A percentile compares a stretch with the other conserved stretches of the same genome.
Conservation (phyloP, 192 early-diverging fungal genomes). For the Phlyctochytrium bullatum region DNA sequence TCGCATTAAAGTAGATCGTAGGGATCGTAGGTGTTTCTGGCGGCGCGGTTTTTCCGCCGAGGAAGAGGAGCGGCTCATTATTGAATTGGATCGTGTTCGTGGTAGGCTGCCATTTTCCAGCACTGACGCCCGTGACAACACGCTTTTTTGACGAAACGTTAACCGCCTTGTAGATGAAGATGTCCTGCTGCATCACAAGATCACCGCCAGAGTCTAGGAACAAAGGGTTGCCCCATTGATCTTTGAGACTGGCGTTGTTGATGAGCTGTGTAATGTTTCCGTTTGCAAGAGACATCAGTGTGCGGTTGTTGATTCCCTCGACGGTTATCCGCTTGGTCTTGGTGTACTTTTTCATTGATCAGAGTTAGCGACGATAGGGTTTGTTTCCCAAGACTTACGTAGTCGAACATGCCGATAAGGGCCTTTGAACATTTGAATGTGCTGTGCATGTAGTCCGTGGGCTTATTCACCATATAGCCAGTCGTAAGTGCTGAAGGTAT, state of each 20-base stretch:
- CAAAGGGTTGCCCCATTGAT: background rate
- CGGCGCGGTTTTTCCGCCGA: conserved; percentile 2
- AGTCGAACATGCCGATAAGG: background rate
- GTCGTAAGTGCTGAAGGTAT: background rate
- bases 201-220: background rate
- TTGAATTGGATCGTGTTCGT: background rate
- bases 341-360: background rate
- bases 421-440: background rate
- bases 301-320: background rate
- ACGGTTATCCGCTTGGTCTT: background rate
- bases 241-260: background rate
- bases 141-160: background rate
- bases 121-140: background rate
- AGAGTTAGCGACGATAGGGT: background rate
- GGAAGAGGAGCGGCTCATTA: background rate
- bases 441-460: background rate
- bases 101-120: background rate
- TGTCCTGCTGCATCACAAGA: background rate
- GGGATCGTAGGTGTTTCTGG: background rate
- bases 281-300: background rate
- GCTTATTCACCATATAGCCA: background rate
- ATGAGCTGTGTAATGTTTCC: conserved; percentile 10
- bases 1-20: background rate
- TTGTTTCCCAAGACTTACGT: background rate
- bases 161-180: background rate